Base-by-base conservation (phyloP, 306 rosid genomes). In the Acacia acuminata region DNA sequence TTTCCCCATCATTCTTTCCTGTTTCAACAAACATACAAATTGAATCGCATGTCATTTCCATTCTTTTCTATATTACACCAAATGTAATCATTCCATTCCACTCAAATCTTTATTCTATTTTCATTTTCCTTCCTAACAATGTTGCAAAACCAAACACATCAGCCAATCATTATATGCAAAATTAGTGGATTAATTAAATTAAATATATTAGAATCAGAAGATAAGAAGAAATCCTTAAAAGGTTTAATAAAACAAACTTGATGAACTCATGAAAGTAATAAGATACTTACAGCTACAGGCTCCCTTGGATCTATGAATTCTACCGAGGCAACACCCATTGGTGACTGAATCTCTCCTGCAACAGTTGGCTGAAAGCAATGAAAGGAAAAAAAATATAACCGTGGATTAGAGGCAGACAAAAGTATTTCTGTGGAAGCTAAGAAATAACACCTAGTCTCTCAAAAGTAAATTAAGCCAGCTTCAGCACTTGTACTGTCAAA, bases 241-340 rank as follows among this genome's bases (percentile, higher is more conserved):
- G 67, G 79, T 25, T 36, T 19, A 65, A 79, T 24, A 22, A 65
- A 6, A 71, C 24, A 77, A 79, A 79, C 61, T 73, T n/a, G n/a
- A n/a, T n/a, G n/a, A n/a, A n/a, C n/a, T 60, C 27, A 32, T 47
- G 73, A 85, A 58, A 68, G 61, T 6, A 80, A 77, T 51, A 76
- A 61, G 82, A 43, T 71, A 84, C 82, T 78, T 51, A 93, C 99
- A 84, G 91, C 86, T 27, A 96, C 88, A 88, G 99, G 99, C 82
- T 96, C 98, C 82, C 98, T 87, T 65, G 99, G 97, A 84, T 96
- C 99, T 58, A 96, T 73, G 74, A 96, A 96, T 77, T 96, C 99
- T 81, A 96, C 98, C 3, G 92, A 82, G 42, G 99, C 98, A 34
- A 94, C 92, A 79, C 94, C 97, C 90, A 93, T 58, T 22, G 97